Evolutionary conservation across 1,284 basidiomycete genomes (phyloP).

Genomic region (Trametes versicolor): DNA sequence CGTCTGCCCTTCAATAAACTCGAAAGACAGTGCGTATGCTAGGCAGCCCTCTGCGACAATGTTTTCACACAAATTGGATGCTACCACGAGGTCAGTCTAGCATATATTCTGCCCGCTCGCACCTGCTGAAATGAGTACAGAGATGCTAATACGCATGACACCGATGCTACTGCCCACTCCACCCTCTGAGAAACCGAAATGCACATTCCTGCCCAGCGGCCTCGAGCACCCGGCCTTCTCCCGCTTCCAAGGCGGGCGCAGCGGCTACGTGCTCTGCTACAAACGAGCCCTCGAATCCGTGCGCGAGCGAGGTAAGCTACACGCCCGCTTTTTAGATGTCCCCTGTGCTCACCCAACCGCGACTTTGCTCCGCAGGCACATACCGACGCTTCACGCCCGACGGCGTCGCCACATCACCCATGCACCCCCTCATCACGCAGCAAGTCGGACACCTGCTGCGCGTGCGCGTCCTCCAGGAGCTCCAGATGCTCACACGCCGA

Average conservation of each 20-base stretch:
- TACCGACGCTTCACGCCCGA: conserved; percentile 26
- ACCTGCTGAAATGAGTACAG: conserved; percentile 46
- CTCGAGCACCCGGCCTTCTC: conserved; percentile 72
- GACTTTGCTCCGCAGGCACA: neutral
- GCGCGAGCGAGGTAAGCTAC: conserved; percentile 46
- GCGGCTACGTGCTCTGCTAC: conserved; percentile 66
- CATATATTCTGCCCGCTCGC: neutral
- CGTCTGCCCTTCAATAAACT: neutral
- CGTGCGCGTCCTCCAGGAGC: conserved; percentile 76
- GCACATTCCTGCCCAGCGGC: conserved; percentile 67
- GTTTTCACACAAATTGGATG: conserved; percentile 57
- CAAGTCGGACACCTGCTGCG: conserved; percentile 74
- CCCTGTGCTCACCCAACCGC: neutral
- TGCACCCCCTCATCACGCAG: conserved; percentile 53
- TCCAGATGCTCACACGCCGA: conserved; percentile 62
- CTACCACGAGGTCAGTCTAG: conserved; percentile 63
- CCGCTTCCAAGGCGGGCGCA: conserved; percentile 53
- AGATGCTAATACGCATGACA: conserved; percentile 72
- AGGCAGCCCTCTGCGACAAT: conserved; percentile 66
- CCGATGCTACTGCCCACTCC: conserved; percentile 53
- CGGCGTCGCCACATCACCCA: conserved; percentile 1
- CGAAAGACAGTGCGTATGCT: conserved; percentile 67
- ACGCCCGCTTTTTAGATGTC: neutral
- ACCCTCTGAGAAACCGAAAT: conserved; percentile 27
- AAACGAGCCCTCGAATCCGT: conserved; percentile 54